Base-by-base conservation (phyloP, 495 filamentous ascomycete genomes). In the Penicillium samsonianum region DNA sequence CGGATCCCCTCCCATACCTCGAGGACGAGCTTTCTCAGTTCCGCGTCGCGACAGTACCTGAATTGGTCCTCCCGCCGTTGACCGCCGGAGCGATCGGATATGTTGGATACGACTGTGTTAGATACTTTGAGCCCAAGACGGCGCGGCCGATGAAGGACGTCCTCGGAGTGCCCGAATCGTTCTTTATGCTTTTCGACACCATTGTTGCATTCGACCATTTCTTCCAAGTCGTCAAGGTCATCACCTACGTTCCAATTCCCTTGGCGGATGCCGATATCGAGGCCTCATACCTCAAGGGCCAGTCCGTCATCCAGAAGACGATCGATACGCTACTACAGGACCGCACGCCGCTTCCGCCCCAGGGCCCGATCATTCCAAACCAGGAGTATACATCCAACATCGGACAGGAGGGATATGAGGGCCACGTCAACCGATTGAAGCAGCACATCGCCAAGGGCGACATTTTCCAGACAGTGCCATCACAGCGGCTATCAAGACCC, bases 121-220 rank as follows among this genome's bases (percentile, higher is more conserved):
- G 86, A 68, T 98, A 98, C 73, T 98, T 98, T 61, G 94, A 98
- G 77, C 94, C 94, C 30, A 91, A 89, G 78, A 96, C 94, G 1
- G 85, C 84, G 17, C 84, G 92, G 41, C 83, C 87, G 4, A 84
- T 96, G 78, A 89, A 93, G 73, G 94, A 98, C 75, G 78, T 93
- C 3, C 80, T 98, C 17, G 75, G 87, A 42, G 88, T 96, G 19
- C 94, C 94, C 2, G 94, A 98, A 76, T 90, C 90, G 14, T 76
- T 98, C 2, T 98, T 98, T 74, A 98, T 98, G 94, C 81, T 98
- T 22, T 98, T 90, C 76, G 90, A 98, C 67, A 98, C 94, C 46
- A 88, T 98, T 43, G 80, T 98, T 22, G 91, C 92, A 23, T 93
- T 98, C 61, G 94, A 98, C 69, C 88, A 96, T 68, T 96, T 97